Evolutionary conservation across 352 stramenopile species (phyloP).

Genomic region (Phytopythium cucurbitacearum): DNA sequence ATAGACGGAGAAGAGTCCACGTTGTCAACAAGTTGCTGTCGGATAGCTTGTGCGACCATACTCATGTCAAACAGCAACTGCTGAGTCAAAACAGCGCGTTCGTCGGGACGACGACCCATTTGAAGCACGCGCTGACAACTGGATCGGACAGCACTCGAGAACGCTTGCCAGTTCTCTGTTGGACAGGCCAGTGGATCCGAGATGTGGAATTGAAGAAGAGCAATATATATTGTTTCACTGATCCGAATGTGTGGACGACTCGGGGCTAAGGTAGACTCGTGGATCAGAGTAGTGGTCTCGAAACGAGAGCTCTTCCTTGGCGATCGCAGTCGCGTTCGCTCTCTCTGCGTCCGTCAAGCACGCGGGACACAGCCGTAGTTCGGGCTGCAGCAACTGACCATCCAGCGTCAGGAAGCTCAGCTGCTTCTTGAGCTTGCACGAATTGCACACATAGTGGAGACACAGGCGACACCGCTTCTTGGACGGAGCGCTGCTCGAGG

Average conservation of each 20-base stretch:
- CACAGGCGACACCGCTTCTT: constrained; percentile 25
- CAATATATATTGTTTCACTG: neutral
- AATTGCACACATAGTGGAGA: constrained; percentile 24
- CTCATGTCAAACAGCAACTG: no score
- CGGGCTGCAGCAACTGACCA: constrained; percentile 13
- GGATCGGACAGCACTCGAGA: no score
- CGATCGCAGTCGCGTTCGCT: constrained; percentile 17
- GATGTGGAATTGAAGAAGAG: no score
- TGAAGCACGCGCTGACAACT: no score
- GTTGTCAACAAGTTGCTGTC: neutral
- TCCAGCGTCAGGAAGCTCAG: constrained; percentile 20
- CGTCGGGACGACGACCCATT: no score
- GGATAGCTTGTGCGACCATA: no score
- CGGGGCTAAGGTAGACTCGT: constrained; percentile 4
- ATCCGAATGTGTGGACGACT: neutral
- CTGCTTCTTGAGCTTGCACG: constrained; percentile 20
- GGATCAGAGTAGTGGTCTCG: constrained; percentile 10
- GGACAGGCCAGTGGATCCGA: no score
- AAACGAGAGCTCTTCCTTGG: constrained; percentile 17
- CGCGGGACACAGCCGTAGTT: constrained; percentile 20
- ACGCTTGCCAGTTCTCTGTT: no score
- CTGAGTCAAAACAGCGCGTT: no score
- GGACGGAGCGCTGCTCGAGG: neutral
- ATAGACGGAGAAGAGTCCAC: neutral
- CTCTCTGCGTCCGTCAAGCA: constrained; percentile 17